Conservation (phyloP, 257 asterid genomes). For the Capsicum baccatum region DNA sequence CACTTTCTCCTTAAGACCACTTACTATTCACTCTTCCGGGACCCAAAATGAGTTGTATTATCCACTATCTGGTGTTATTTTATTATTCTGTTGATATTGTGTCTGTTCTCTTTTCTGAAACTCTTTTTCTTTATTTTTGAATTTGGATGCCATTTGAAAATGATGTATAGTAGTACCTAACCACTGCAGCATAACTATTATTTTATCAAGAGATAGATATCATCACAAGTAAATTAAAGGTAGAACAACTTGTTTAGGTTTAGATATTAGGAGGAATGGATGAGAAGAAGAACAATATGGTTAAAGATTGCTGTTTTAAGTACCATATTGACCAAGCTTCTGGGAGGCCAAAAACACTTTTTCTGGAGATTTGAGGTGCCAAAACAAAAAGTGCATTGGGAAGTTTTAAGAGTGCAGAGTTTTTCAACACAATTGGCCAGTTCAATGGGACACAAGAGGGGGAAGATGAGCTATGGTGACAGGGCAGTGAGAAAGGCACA, state of each 20-base stretch:
- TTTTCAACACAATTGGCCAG: no score
- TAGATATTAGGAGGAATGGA: slow-evolving; percentile 20
- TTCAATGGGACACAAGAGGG: no score
- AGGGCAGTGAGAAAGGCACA: no score
- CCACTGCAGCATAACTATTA: background rate
- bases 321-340: background rate
- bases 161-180: background rate
- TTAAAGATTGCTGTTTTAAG: background rate
- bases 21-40: background rate
- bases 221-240: background rate
- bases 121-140: slow-evolving; percentile 12
- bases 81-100: background rate
- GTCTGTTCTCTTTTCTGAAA: background rate
- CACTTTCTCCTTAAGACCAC: background rate
- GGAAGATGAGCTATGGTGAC: no score
- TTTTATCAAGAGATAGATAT: slow-evolving; percentile 4
- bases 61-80: background rate
- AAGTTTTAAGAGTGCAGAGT: background rate
- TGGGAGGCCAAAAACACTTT: background rate
- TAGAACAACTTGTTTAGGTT: slow-evolving; percentile 3
- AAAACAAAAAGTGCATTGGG: background rate
- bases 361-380: background rate
- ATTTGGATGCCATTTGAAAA: slow-evolving; percentile 27
- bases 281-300: slow-evolving; percentile 1
- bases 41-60: background rate